Percentiles rank a stretch among this genome's conserved stretches.
Evolutionary conservation across 148 eudicot species (phyloP).

Genomic region (Chenopodium quinoa): DNA sequence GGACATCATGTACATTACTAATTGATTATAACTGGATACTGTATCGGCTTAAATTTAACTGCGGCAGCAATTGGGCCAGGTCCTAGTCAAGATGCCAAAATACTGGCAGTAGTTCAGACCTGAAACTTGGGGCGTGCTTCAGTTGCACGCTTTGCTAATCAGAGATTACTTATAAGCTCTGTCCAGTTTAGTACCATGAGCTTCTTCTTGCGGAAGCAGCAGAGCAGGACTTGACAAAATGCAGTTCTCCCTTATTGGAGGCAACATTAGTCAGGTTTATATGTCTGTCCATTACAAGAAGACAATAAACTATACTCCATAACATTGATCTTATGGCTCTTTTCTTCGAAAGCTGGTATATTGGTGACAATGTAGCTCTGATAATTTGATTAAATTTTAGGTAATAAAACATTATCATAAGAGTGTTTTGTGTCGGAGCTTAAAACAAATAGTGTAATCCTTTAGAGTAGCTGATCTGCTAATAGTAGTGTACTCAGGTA

Average conservation of each 20-base stretch:
- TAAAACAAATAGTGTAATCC: background rate
- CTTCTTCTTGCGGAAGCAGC: background rate
- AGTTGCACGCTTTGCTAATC: background rate
- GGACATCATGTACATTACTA: conserved; percentile 45
- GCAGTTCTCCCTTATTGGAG: background rate
- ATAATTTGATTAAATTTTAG: too few species aligned
- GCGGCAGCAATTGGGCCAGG: background rate
- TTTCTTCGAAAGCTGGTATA: background rate
- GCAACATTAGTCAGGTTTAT: background rate
- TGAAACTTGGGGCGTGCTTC: background rate
- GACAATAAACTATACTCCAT: too few species aligned
- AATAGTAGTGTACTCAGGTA: too few species aligned
- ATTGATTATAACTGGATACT: conserved; percentile 6
- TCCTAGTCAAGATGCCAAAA: background rate
- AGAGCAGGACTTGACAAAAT: background rate
- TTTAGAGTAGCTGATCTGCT: too few species aligned
- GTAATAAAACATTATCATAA: conserved; percentile 1
- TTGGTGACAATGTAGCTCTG: background rate
- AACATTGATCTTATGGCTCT: background rate
- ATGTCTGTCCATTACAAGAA: background rate
- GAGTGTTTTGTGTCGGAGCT: background rate
- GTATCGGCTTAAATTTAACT: background rate
- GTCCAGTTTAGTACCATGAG: conserved; percentile 13
- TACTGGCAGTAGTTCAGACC: background rate
- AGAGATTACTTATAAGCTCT: background rate